Evolutionary conservation across 2,329 filamentous ascomycete species (phyloP), one percentile per base, ranked within the genome.

Genomic region (Daldinia eschscholtzii): DNA sequence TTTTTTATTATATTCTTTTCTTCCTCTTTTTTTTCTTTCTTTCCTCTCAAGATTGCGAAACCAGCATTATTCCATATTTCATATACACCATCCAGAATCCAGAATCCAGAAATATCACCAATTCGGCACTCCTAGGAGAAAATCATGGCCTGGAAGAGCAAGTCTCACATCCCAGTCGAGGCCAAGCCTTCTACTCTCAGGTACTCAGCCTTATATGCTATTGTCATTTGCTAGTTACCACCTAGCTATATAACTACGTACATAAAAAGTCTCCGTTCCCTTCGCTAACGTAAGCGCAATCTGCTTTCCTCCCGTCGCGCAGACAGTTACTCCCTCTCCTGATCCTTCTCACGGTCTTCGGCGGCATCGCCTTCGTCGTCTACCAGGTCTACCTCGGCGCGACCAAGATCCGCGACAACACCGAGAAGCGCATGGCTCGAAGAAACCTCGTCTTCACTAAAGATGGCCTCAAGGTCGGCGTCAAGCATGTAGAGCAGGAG

Each of bases 361-460:
- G 80, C 69, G 85, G 82, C 61, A 78, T 86, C 52, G 90, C 84
- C 64, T 93, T 88, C 81, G 83, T 94, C 65, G 86, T 87, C 68
- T 93, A 93, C 80, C 89, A 92, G 68, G 86, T 94, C 78, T 94
- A 92, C 80, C 80, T 91, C 61, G 89, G 89, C 80, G 84, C 87
- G 62, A 85, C 84, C 80, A 86, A 92, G 79, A 89, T 94, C 74
- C 86, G 88, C 68, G 83, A 88, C 67, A 85, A 87, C 65, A 91
- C 91, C 53, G 87, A 86, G 56, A 85, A 91, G 80, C 88, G 88
- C 76, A 92, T 94, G 87, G 89, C 90, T 78, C 88, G 88, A 81
- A 92, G 91, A 82, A 91, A 94, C 78, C 87, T 94, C 64, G 84
- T 89, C 44, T 92, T 93, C 80, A 91, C 89, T 42, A 93, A 92